A percentile compares a stretch with the other conserved stretches of the same genome.
phyloP scores from a whole-genome alignment of 140 eudicot species.

The Ambrosia hybrid region DNA sequence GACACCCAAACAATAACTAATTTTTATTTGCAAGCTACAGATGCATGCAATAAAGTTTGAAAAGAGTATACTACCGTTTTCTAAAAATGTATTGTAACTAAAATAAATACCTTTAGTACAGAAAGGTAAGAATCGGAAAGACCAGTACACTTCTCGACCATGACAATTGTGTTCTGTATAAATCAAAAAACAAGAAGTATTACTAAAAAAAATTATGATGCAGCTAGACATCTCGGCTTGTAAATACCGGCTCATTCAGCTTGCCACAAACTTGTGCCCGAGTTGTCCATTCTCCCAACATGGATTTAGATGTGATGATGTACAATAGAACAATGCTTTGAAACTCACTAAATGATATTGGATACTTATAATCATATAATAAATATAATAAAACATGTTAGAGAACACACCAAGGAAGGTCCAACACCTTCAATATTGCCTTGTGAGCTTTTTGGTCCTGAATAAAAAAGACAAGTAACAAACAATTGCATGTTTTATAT shows the following conservation, averaged over 20 bases:
- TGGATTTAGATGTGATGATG: conserved; percentile 57
- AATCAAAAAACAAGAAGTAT: not conserved
- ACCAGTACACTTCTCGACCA: conserved; percentile 99
- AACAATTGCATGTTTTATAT: not conserved
- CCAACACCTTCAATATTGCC: conserved; percentile 82
- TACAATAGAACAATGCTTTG: not conserved
- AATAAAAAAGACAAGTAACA: conserved; percentile 7
- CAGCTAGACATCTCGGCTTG: conserved; percentile 8
- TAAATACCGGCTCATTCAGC: conserved; percentile 64
- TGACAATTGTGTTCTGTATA: conserved; percentile 78
- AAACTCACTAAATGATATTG: not conserved
- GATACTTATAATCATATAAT: too few species aligned
- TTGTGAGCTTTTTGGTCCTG: conserved; percentile 98
- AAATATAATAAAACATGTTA: not conserved
- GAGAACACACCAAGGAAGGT: conserved; percentile 69
- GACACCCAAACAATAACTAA: too few species aligned
- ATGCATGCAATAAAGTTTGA: conserved; percentile 95
- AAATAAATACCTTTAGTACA: conserved; percentile 75
- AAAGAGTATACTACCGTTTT: not conserved
- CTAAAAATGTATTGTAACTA: too few species aligned
- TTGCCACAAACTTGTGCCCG: conserved; percentile 66
- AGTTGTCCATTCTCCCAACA: too few species aligned
- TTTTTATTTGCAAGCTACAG: too few species aligned
- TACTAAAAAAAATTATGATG: not conserved
- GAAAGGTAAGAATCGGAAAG: conserved; percentile 91